Conservation (phyloP, 1,139 yeast species). For the Nadsonia starkeyi-henricii region DNA sequence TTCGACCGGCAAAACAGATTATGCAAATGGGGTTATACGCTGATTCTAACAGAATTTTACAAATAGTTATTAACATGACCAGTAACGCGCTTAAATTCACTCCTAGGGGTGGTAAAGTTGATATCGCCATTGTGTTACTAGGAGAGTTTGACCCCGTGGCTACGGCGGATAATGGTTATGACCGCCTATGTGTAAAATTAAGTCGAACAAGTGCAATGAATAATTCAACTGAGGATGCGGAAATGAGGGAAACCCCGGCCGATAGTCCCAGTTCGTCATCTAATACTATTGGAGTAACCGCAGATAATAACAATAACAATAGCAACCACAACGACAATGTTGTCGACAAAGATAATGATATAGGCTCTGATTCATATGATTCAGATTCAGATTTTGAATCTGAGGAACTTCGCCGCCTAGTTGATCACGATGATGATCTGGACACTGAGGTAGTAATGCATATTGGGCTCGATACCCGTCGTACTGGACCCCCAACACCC, state of each 20-base stretch:
- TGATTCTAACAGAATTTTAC: conserved; percentile 76
- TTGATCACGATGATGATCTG: not conserved
- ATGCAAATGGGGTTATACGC: conserved; percentile 48
- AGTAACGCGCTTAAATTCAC: conserved; percentile 83
- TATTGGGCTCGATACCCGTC: not conserved
- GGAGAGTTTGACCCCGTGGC: conserved; percentile 34
- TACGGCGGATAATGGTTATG: conserved; percentile 1
- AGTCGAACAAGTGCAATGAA: too few species aligned
- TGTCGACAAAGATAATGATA: too few species aligned
- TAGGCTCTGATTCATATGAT: too few species aligned
- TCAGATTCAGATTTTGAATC: too few species aligned
- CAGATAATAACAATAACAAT: too few species aligned
- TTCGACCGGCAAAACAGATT: conserved; percentile 32
- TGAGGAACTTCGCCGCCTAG: not conserved
- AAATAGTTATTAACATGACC: conserved; percentile 74
- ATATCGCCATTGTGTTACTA: conserved; percentile 36
- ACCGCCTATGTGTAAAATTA: conserved; percentile 2
- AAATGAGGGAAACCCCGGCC: too few species aligned
- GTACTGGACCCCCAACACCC: not conserved
- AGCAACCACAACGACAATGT: too few species aligned
- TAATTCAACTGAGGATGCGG: too few species aligned
- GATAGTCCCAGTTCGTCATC: too few species aligned
- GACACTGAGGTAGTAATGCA: not conserved
- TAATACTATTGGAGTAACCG: too few species aligned
- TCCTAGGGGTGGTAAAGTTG: conserved; percentile 68